phyloP scores from a whole-genome alignment of 371 early-diverging fungal species.

The Syncephalastrum racemosum region DNA sequence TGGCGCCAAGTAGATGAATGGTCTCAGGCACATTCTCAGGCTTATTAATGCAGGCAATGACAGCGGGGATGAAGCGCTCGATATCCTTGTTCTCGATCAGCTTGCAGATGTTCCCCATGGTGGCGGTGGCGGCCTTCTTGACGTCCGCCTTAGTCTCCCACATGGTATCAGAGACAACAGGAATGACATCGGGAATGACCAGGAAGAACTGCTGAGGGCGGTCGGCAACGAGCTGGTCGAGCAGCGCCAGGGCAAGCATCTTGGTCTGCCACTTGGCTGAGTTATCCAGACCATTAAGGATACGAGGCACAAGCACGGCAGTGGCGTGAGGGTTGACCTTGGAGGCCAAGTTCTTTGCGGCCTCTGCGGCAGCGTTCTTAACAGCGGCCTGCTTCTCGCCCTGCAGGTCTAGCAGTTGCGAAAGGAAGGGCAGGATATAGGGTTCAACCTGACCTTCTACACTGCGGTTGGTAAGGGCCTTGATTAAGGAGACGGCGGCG shows the following conservation, averaged over 20 bases:
- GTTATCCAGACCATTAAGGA: constrained; percentile 60
- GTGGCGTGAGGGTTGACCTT: constrained; percentile 57
- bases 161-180: constrained; percentile 70
- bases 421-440: constrained; percentile 54
- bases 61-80: constrained; percentile 62
- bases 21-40: constrained; percentile 69
- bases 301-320: constrained; percentile 54
- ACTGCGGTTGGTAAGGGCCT: constrained; percentile 49
- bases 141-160: constrained; percentile 75
- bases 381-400: constrained; percentile 68
- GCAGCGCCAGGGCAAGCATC: constrained; percentile 58
- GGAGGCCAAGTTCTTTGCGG: constrained; percentile 51
- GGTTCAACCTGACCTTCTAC: constrained; percentile 60
- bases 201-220: constrained; percentile 59
- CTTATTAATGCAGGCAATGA: constrained; percentile 64
- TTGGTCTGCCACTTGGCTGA: constrained; percentile 81
- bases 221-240: constrained; percentile 53
- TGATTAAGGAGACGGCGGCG: constrained; percentile 62
- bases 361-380: constrained; percentile 53
- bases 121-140: constrained; percentile 48
- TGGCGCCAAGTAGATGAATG: constrained; percentile 67
- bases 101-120: constrained; percentile 54
- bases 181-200: constrained; percentile 69
- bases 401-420: constrained; percentile 57
- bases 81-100: constrained; percentile 67